Base-by-base conservation (phyloP, 2,329 filamentous ascomycete genomes). In the Arachnopeziza araneosa region DNA sequence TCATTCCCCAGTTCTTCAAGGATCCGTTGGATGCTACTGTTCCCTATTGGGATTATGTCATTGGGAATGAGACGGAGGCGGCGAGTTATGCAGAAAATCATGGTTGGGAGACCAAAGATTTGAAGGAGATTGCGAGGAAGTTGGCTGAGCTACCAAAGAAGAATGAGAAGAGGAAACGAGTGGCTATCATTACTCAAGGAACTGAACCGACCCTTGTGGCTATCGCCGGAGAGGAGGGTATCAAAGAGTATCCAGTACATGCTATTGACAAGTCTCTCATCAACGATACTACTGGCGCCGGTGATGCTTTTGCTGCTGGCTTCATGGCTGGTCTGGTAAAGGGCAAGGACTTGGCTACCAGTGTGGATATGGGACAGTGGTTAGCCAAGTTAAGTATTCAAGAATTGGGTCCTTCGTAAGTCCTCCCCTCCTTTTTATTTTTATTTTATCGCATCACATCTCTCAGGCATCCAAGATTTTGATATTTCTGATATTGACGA, bases 1-100 rank as follows among this genome's bases (percentile, higher is more conserved):
- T 99, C 82, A 96, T 99, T 72, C 81, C 89, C 49, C 89, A 96
- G 74, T 96, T 97, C 84, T 99, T 98, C 88, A 97, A 97, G 83
- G 93, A 97, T 55, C 89, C 86, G 66, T 85, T 99, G 54, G 91
- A 96, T 77, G 87, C 86, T 70, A 88, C 90, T 58, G 82, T 91
- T 57, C 89, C 90, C 30, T 97, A 96, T 85, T 96, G 92, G 82
- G 93, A 98, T 79, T 96, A 93, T 78, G 82, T 98, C 63, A 90
- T 99, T 75, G 93, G 93, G 73, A 99, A 99, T 79, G 95, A 99
- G 86, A 90, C 90, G 67, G 95, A 99, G 80, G 93, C 93, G 54
- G 84, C 87, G 68, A 82, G 92, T 60, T 99, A 93, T 78, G 90
- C 93, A 66, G 87, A 92, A 75, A 87, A 87, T 61, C 92, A 96